Evolutionary conservation across 768 basidiomycete species (phyloP).

Genomic region (Chalciporus sphaerocephalus): DNA sequence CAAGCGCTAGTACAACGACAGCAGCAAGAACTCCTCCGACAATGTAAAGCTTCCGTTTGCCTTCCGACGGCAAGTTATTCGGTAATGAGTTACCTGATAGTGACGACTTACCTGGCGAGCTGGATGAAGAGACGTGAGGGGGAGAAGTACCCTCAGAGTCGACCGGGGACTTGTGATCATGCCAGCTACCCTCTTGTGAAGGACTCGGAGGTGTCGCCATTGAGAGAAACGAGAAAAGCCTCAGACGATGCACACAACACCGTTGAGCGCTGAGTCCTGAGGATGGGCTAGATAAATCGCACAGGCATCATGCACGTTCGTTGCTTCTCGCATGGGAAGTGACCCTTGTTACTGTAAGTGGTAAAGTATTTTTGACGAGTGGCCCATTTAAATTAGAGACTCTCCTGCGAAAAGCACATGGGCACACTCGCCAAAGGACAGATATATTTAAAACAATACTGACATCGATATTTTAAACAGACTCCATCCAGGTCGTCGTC

Average conservation of each 20-base stretch:
- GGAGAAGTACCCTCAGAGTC: conserved; percentile 1
- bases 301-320: conserved; percentile 16
- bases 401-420: too few relatives aligned
- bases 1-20: conserved; percentile 20
- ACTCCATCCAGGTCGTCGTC: too few relatives aligned
- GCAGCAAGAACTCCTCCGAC: conserved; percentile 10
- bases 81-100: too few relatives aligned
- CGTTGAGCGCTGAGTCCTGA: too few relatives aligned
- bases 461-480: too few relatives aligned
- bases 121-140: not conserved
- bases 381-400: too few relatives aligned
- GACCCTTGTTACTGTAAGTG: too few relatives aligned
- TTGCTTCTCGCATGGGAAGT: not conserved
- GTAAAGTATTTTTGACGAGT: too few relatives aligned
- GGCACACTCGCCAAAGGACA: too few relatives aligned
- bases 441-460: too few relatives aligned
- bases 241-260: too few relatives aligned
- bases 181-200: conserved; percentile 2
- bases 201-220: conserved; percentile 9
- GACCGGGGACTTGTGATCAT: conserved; percentile 1
- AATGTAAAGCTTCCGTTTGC: conserved; percentile 17
- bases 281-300: conserved; percentile 5
- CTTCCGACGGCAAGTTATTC: conserved; percentile 15
- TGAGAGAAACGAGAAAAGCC: not conserved
- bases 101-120: conserved; percentile 6